Conservation (phyloP, 2,329 filamentous ascomycete genomes). For the Lachnellula arida region DNA sequence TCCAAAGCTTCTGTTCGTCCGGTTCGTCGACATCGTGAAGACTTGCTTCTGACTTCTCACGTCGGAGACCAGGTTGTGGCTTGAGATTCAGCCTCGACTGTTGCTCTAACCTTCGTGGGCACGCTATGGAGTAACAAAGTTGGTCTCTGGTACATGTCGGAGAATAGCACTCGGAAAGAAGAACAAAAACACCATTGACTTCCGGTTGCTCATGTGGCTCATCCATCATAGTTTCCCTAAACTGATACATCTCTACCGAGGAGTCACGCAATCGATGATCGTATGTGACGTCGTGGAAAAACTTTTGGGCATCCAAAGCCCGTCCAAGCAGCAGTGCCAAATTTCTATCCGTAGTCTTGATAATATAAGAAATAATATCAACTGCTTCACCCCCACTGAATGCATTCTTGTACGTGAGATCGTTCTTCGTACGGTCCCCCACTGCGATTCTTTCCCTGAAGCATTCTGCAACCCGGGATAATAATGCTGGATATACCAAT, state of each 20-base stretch:
- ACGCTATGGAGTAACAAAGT: slow-evolving; percentile 96
- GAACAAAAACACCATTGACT: slow-evolving; percentile 94
- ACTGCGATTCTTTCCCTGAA: slow-evolving; percentile 86
- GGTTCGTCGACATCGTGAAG: slow-evolving; percentile 83
- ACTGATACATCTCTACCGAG: slow-evolving; percentile 93
- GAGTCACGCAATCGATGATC: slow-evolving; percentile 93
- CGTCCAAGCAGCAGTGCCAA: slow-evolving; percentile 84
- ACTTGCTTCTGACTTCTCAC: slow-evolving; percentile 64
- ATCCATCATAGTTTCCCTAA: slow-evolving; percentile 87
- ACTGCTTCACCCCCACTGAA: slow-evolving; percentile 96
- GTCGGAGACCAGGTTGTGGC: slow-evolving; percentile 72
- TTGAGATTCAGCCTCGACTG: slow-evolving; percentile 92
- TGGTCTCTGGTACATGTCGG: slow-evolving; percentile 94
- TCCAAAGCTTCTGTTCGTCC: slow-evolving; percentile 98
- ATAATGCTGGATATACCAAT: slow-evolving; percentile 85
- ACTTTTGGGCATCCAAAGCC: slow-evolving; percentile 94
- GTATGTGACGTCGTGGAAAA: slow-evolving; percentile 98
- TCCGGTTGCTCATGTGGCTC: slow-evolving; percentile 63
- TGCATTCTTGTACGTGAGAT: slow-evolving; percentile 92
- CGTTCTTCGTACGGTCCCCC: slow-evolving; percentile 91
- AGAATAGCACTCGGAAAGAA: slow-evolving; percentile 96
- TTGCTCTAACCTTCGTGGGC: slow-evolving; percentile 87
- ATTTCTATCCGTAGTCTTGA: slow-evolving; percentile 94
- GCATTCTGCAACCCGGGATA: slow-evolving; percentile 89
- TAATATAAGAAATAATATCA: slow-evolving; percentile 92